Percentiles rank a stretch among this genome's conserved stretches.
phyloP scores from a whole-genome alignment of 768 basidiomycete genomes.

The Thelephora ganbajun region DNA sequence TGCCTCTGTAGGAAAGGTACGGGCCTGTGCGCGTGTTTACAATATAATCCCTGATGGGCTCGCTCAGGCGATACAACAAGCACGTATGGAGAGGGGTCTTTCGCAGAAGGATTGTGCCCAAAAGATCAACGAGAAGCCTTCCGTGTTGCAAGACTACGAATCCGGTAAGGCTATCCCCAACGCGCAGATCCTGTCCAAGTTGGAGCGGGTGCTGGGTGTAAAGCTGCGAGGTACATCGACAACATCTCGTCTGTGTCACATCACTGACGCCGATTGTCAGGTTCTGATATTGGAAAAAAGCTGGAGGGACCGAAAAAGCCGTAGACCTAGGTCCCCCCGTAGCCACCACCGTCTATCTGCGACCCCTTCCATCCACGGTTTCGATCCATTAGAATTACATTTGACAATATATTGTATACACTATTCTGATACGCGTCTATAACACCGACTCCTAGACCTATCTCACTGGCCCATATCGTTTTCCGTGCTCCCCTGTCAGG shows the following conservation, averaged over 20 bases:
- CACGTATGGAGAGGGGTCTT: slow-evolving; percentile 61
- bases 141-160: slow-evolving; percentile 82
- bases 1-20: slow-evolving; percentile 58
- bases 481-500: no score
- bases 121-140: slow-evolving; percentile 89
- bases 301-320: slow-evolving; percentile 66
- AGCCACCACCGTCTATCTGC: slow-evolving; percentile 10
- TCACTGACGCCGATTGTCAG: slow-evolving; percentile 19
- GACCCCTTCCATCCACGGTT: background rate
- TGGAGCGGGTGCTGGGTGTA: slow-evolving; percentile 74
- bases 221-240: slow-evolving; percentile 70
- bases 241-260: background rate
- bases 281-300: slow-evolving; percentile 77
- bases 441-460: no score
- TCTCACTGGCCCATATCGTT: no score
- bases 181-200: slow-evolving; percentile 74
- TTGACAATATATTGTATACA: slow-evolving; percentile 1
- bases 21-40: slow-evolving; percentile 9
- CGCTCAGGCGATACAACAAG: slow-evolving; percentile 64
- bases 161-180: slow-evolving; percentile 79
- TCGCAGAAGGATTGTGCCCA: slow-evolving; percentile 89
- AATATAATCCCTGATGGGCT: slow-evolving; percentile 3
- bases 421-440: background rate
- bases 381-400: slow-evolving; percentile 7
- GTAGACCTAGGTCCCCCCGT: slow-evolving; percentile 24